phyloP scores from a whole-genome alignment of 495 filamentous ascomycete species.

The Daldinia grandis region DNA sequence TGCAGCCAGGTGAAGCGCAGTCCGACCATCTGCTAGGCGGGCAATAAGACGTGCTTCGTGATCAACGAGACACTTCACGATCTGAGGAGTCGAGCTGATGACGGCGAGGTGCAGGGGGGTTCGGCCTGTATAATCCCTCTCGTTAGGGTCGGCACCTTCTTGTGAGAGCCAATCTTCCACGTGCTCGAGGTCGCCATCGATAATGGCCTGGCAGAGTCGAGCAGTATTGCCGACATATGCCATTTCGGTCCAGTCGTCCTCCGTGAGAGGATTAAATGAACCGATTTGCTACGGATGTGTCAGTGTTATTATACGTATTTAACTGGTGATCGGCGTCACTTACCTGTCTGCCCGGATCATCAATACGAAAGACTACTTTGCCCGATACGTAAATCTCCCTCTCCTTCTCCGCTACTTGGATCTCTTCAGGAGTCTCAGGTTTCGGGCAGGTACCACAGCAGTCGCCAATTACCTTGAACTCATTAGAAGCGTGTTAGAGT shows the following conservation, averaged over 20 bases:
- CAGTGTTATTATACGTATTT: neutral
- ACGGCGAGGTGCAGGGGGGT: conserved; percentile 80
- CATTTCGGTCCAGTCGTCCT: conserved; percentile 83
- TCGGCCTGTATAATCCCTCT: conserved; percentile 78
- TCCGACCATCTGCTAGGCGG: conserved; percentile 78
- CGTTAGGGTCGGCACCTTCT: conserved; percentile 67
- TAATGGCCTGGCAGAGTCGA: conserved; percentile 77
- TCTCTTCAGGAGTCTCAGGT: conserved; percentile 72
- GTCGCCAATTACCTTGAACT: conserved; percentile 70
- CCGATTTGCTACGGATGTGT: conserved; percentile 54
- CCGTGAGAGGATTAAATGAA: conserved; percentile 80
- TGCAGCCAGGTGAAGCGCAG: conserved; percentile 80
- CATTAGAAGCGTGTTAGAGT: conserved; percentile 10
- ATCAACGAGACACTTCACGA: conserved; percentile 76
- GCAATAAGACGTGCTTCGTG: conserved; percentile 74
- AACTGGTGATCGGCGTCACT: conserved; percentile 40
- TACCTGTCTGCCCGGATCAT: conserved; percentile 81
- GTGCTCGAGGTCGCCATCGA: conserved; percentile 69
- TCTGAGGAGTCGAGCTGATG: conserved; percentile 68
- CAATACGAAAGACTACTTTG: conserved; percentile 72
- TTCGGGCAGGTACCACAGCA: conserved; percentile 81
- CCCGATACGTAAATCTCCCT: conserved; percentile 76
- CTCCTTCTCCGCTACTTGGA: conserved; percentile 73
- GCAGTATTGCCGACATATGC: conserved; percentile 78
- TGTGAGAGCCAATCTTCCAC: conserved; percentile 74